These are phyloP conservation scores for Nigrospora oryzae DNA, from an alignment of 2,329 filamentous ascomycete species.

Conservation along the genomic window DNA sequence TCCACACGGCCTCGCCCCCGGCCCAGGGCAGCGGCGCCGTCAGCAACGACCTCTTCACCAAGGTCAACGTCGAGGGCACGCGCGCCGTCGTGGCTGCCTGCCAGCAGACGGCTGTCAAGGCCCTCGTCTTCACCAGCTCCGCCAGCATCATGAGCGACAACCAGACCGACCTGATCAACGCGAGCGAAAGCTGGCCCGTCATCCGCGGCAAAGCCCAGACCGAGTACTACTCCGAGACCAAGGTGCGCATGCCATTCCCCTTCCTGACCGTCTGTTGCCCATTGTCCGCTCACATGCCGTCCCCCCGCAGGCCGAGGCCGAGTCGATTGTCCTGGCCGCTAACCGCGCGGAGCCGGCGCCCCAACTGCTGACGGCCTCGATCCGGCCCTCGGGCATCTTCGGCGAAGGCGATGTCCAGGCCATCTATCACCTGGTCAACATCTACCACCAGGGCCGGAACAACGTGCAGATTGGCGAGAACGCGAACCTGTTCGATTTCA, in stretches of 20 bases:
- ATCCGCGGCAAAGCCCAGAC: slow-evolving; percentile 62
- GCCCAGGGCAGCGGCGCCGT: slow-evolving; percentile 43
- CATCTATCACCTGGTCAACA: slow-evolving; percentile 64
- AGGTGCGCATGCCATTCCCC: slow-evolving; percentile 40
- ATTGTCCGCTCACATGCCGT: background rate
- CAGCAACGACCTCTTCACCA: slow-evolving; percentile 57
- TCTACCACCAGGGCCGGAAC: slow-evolving; percentile 60
- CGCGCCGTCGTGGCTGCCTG: slow-evolving; percentile 68
- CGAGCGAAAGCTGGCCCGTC: slow-evolving; percentile 74
- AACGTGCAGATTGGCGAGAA: slow-evolving; percentile 72
- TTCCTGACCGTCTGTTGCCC: background rate
- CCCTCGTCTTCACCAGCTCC: slow-evolving; percentile 84
- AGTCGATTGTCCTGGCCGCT: slow-evolving; percentile 69
- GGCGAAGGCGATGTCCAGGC: slow-evolving; percentile 79
- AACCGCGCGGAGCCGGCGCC: slow-evolving; percentile 49
- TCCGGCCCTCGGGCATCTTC: slow-evolving; percentile 85
- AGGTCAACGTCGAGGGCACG: slow-evolving; percentile 86
- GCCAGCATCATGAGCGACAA: slow-evolving; percentile 84
- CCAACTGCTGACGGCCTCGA: slow-evolving; percentile 64
- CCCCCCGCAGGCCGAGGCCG: slow-evolving; percentile 56
- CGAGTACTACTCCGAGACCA: slow-evolving; percentile 87
- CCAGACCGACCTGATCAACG: slow-evolving; percentile 68
- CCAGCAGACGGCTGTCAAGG: slow-evolving; percentile 62
- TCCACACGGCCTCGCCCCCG: slow-evolving; percentile 78
- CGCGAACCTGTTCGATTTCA: slow-evolving; percentile 56